Conservation (phyloP, 192 early-diverging fungal genomes). For the Globomyces pollinis-pini region DNA sequence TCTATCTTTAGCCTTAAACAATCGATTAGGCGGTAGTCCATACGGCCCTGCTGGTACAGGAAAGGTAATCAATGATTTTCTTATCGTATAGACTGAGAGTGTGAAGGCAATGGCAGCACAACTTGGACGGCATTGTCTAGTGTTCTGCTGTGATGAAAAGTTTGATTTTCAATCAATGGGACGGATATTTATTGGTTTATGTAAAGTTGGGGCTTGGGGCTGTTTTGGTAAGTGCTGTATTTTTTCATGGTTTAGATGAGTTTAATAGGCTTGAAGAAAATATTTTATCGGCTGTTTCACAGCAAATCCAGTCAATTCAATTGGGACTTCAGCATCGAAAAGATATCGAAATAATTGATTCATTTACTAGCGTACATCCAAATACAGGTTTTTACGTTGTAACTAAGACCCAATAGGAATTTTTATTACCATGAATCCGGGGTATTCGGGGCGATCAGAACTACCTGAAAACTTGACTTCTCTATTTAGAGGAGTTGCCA, state of each 20-base stretch:
- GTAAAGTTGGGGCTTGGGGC: slow-evolving; percentile 98
- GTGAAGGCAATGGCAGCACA: slow-evolving; percentile 95
- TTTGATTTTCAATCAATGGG: slow-evolving; percentile 99
- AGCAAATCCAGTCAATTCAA: slow-evolving; percentile 99
- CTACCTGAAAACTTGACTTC: slow-evolving; percentile 99
- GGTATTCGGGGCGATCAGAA: slow-evolving; percentile 96
- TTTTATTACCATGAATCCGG: slow-evolving; percentile 96
- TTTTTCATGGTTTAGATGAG: too few relatives aligned
- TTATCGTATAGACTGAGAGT: slow-evolving; percentile 72
- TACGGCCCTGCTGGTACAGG: slow-evolving; percentile 99
- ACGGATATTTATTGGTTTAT: slow-evolving; percentile 98
- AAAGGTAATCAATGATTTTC: slow-evolving; percentile 37
- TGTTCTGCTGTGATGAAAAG: slow-evolving; percentile 99
- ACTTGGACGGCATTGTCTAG: slow-evolving; percentile 93
- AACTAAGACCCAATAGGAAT: too few relatives aligned
- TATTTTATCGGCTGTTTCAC: slow-evolving; percentile 96
- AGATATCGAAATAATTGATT: slow-evolving; percentile 91
- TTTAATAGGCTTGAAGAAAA: slow-evolving; percentile 99
- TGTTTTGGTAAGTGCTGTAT: too few relatives aligned
- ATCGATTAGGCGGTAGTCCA: slow-evolving; percentile 89
- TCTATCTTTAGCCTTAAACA: slow-evolving; percentile 91
- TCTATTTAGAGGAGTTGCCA: slow-evolving; percentile 96
- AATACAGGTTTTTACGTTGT: too few relatives aligned
- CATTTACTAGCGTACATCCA: slow-evolving; percentile 73
- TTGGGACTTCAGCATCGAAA: slow-evolving; percentile 72